Conservation (phyloP, 129 eudicot species). For the Chrysanthemum seticuspe region DNA sequence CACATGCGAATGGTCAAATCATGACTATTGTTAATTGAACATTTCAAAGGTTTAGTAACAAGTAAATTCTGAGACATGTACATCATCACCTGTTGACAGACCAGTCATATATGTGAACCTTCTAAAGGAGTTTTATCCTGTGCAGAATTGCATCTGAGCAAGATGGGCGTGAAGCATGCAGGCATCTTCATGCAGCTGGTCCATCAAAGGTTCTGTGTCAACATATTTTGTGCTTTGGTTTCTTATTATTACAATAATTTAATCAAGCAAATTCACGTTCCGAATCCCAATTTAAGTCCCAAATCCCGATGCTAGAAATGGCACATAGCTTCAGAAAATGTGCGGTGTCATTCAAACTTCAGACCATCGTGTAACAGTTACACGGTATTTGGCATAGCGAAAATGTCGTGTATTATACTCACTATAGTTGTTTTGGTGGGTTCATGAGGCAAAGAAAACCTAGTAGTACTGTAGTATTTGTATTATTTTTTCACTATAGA, state of each 20-base stretch:
- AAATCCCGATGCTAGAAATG: not conserved
- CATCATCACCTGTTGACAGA: not conserved
- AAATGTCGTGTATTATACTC: not conserved
- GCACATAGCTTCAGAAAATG: constrained; percentile 10
- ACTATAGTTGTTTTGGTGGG: not conserved
- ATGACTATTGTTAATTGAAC: constrained; percentile 3
- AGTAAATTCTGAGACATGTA: not conserved
- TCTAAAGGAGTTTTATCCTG: constrained; percentile 21
- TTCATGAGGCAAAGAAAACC: constrained; percentile 3
- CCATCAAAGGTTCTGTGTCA: constrained; percentile 68
- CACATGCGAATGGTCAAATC: constrained; percentile 14
- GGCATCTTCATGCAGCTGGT: constrained; percentile 94
- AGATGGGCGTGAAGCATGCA: constrained; percentile 95
- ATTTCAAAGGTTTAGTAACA: not conserved
- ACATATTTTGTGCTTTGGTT: not conserved
- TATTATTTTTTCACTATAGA: not conserved
- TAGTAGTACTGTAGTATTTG: not conserved
- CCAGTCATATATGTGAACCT: not conserved
- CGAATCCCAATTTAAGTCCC: constrained; percentile 3
- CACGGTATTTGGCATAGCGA: not conserved
- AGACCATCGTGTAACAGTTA: not conserved
- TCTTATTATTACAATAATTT: not conserved
- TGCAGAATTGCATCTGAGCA: constrained; percentile 79
- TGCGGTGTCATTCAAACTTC: not conserved
- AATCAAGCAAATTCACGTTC: constrained; percentile 12